Evolutionary conservation across 805 yeast species (phyloP), one percentile per base, ranked within the genome.

Genomic region (Wickerhamomyces hampshirensis): DNA sequence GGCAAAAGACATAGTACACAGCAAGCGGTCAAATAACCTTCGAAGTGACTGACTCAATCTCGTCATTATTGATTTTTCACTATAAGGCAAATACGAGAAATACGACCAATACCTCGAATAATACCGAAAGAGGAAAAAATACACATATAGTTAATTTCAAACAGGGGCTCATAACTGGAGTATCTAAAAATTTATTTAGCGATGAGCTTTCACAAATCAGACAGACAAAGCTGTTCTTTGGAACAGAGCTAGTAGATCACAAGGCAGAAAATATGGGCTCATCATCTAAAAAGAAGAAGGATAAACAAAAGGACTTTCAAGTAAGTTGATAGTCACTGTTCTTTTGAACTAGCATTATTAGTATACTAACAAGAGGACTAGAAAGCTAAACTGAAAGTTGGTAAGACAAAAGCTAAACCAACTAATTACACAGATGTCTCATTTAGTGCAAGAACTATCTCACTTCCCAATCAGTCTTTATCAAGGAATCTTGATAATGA

Each of bases 341-440:
- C 19, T 18, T 18, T n/a, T 16, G 21, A 26, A 14, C 6, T 18
- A n/a, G 13, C 6, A 15, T 11, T 15, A 23, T 21, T 14, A 30
- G 23, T 30, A 27, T n/a, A 30, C 38, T 11, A 6, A 5, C 21
- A 17, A 13, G n/a, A n/a, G 6, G 11, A 16, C 11, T 50, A 66
- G 52, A 87, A 87, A 58, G 69, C 77, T 40, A 91, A 86, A 66
- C 72, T 93, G 35, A 82, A 73, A 52, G 97, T 93, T 23, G 98
- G 98, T 38, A 93, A 93, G 59, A 66, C 82, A 3, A 75, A 76
- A 14, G 76, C 78, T 5, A 76, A 75, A 44, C 77, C 88, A 5
- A 74, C 77, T 14, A 86, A 87, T 55, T 75, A 71, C 39, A 93
- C 98, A 5, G 91, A 84, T 47, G 86, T 95, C 0, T 81, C 94